A percentile compares a stretch with the other conserved stretches of the same genome.
phyloP scores from a whole-genome alignment of 2,329 filamentous ascomycete species.

The Bertia moriformis region DNA sequence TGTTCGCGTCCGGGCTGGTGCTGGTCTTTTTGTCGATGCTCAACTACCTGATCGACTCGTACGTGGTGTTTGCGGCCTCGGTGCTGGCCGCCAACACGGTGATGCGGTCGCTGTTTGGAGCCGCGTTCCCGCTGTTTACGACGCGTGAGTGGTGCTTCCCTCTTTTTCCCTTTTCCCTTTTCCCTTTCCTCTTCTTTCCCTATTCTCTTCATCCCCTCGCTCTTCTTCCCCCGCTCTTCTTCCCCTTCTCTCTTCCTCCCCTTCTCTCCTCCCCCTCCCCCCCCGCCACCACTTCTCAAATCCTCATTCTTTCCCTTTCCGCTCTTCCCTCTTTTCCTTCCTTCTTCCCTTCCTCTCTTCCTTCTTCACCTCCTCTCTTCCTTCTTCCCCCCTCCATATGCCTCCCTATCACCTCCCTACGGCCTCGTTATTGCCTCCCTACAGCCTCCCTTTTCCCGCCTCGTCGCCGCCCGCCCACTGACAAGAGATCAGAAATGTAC shows the following conservation, averaged over 20 bases:
- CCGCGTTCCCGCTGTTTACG: constrained; percentile 45
- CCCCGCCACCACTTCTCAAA: constrained; percentile 8
- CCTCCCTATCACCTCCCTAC: not conserved
- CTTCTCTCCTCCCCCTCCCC: constrained; percentile 17
- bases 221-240: too few relatives aligned
- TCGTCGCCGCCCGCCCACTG: too few relatives aligned
- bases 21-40: constrained; percentile 51
- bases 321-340: constrained; percentile 54
- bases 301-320: not conserved
- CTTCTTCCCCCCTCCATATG: not conserved
- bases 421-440: not conserved
- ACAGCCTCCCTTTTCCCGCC: too few relatives aligned
- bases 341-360: constrained; percentile 62
- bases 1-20: constrained; percentile 30
- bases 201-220: too few relatives aligned
- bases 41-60: constrained; percentile 56
- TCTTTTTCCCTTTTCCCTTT: too few relatives aligned
- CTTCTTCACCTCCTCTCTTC: constrained; percentile 42
- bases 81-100: constrained; percentile 54
- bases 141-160: too few relatives aligned
- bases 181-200: too few relatives aligned
- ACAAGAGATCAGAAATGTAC: constrained; percentile 19
- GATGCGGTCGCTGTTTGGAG: constrained; percentile 39
- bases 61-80: constrained; percentile 64
- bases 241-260: not conserved